Conservation (phyloP, 1,284 basidiomycete genomes). For the Boletus semigastroideus region DNA sequence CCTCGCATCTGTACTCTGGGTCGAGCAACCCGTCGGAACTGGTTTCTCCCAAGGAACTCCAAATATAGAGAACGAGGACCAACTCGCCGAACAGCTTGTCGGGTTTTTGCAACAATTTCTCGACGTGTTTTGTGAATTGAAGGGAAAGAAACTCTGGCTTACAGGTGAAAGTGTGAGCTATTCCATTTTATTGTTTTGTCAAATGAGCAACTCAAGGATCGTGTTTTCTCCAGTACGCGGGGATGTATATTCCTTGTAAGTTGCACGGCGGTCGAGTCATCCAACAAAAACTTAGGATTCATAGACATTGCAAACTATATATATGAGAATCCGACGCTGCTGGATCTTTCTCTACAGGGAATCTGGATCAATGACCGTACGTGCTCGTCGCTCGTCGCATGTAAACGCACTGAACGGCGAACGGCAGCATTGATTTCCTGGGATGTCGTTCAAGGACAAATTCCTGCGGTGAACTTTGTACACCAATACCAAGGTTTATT, state of each 20-base stretch:
- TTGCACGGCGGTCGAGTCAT: not conserved
- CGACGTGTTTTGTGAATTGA: constrained; percentile 67
- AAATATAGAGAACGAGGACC: constrained; percentile 67
- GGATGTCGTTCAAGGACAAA: constrained; percentile 62
- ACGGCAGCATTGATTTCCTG: constrained; percentile 49
- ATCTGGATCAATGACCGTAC: constrained; percentile 73
- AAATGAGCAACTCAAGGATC: not conserved
- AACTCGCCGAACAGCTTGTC: constrained; percentile 49
- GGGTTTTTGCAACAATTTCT: constrained; percentile 74
- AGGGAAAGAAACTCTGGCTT: constrained; percentile 67
- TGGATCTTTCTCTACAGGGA: constrained; percentile 63
- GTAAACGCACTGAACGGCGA: not conserved
- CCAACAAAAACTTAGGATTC: not conserved
- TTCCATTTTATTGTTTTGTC: not conserved
- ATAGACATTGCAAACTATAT: constrained; percentile 75
- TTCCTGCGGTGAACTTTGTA: constrained; percentile 70
- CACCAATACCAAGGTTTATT: constrained; percentile 69
- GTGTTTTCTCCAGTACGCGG: constrained; percentile 46
- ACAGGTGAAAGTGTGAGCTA: constrained; percentile 68
- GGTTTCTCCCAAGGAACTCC: constrained; percentile 78
- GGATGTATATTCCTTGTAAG: constrained; percentile 58
- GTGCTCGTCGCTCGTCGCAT: constrained; percentile 17
- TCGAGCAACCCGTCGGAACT: constrained; percentile 84
- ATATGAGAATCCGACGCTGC: constrained; percentile 50
- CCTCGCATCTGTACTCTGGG: constrained; percentile 74